Conservation (phyloP, 1,284 basidiomycete genomes). For the Fomitopsis palustris region DNA sequence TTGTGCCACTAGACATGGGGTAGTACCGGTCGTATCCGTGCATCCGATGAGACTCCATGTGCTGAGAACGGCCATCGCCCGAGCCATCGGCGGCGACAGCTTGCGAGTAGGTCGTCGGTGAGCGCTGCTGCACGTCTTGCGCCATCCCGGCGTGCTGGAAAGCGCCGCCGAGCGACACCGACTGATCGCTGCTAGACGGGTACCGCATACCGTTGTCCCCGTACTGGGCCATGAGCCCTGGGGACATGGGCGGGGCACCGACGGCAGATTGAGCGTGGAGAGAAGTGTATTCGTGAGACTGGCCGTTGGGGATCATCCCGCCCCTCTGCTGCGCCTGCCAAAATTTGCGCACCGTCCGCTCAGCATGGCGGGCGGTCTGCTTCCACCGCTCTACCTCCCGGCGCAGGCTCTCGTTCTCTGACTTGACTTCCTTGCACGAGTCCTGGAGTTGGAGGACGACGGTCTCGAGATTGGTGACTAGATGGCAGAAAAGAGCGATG, state of each 20-base stretch:
- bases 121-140: constrained; percentile 41
- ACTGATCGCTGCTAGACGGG: constrained; percentile 41
- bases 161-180: constrained; percentile 34
- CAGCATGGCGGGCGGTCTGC: constrained; percentile 63
- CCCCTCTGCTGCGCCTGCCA: constrained; percentile 51
- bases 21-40: constrained; percentile 59
- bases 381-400: constrained; percentile 63
- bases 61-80: constrained; percentile 32
- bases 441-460: constrained; percentile 80
- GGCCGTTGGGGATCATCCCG: constrained; percentile 43
- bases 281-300: constrained; percentile 48
- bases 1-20: constrained; percentile 38
- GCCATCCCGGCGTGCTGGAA: constrained; percentile 37
- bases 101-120: constrained; percentile 43
- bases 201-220: constrained; percentile 33
- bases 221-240: constrained; percentile 22
- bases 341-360: constrained; percentile 65
- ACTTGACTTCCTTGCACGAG: constrained; percentile 64
- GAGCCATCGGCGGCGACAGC: constrained; percentile 38
- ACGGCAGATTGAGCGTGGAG: constrained; percentile 29
- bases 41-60: constrained; percentile 37
- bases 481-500: constrained; percentile 11
- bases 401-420: constrained; percentile 53
- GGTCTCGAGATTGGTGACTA: constrained; percentile 72
- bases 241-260: constrained; percentile 22